phyloP scores from a whole-genome alignment of 148 eudicot species.

The Diospyros kaki region DNA sequence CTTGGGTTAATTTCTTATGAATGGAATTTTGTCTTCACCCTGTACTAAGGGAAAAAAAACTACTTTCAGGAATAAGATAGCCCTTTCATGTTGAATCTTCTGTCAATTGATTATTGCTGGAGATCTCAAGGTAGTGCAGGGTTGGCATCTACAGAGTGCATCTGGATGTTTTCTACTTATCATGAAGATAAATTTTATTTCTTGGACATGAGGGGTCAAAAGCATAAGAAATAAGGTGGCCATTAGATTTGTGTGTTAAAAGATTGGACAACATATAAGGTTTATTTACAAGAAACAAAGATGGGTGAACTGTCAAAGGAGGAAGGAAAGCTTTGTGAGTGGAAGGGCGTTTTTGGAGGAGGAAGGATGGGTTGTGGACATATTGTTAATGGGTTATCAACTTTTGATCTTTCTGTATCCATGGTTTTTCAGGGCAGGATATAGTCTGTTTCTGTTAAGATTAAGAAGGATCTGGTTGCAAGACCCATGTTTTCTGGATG shows the following conservation, averaged over 20 bases:
- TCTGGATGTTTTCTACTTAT: too few relatives aligned
- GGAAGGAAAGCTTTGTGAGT: background rate
- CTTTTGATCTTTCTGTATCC: background rate
- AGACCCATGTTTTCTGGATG: background rate
- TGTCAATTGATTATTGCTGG: background rate
- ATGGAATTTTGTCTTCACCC: too few relatives aligned
- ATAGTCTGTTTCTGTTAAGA: background rate
- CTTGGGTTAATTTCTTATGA: too few relatives aligned
- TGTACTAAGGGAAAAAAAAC: too few relatives aligned
- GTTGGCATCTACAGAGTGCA: background rate
- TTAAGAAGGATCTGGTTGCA: background rate
- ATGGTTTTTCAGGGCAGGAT: background rate
- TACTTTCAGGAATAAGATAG: too few relatives aligned
- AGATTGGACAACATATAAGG: background rate
- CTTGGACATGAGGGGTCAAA: background rate
- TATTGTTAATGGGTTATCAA: background rate
- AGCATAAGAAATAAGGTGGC: background rate
- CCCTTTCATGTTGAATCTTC: too few relatives aligned
- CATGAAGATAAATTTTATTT: background rate
- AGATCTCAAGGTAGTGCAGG: background rate
- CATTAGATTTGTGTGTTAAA: background rate
- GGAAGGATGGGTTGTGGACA: background rate
- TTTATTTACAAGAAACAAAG: background rate
- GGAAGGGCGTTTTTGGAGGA: too few relatives aligned
- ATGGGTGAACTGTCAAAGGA: background rate